Base-by-base conservation (phyloP, 2,329 filamentous ascomycete genomes). In the Ascochyta rabiei region DNA sequence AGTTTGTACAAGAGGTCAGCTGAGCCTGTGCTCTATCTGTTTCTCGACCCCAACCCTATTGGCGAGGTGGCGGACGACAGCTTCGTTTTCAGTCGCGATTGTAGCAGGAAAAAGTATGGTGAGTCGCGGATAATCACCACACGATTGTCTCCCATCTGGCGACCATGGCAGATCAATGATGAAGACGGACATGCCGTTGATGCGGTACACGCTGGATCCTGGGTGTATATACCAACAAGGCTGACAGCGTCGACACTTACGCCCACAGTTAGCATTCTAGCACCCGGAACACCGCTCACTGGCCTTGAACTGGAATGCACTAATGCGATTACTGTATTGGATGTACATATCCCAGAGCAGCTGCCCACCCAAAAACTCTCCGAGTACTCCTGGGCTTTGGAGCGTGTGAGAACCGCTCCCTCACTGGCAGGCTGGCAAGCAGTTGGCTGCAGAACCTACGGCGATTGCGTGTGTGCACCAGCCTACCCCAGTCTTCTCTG, bases 31-130 rank as follows among this genome's bases (percentile, higher is more conserved):
- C 48, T 86, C 0, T 88, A 80, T 59, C 68, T 89, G 2, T 88
- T 87, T 62, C 71, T 86, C 3, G 84, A 89, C 48, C 82, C 84
- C 0, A 73, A 77, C 5, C 78, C 79, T 15, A 75, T 81, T 31
- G 80, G 80, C 0, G 67, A 79, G 24, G 68, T 77, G 0, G 64
- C 74, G 0, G 51, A 79, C 5, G 85, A 88, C 63, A 69, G 68
- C 2, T 86, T 86, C 61, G 81, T 87, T 0, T 85, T 89, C 61
- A 79, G 84, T 2, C 60, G 76, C 6, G 77, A 82, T 41, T 79
- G 79, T 51, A 69, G 72, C 8, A 74, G 79, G 4, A 70, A 82
- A 6, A 71, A 77, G 13, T 79, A 80, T 33, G 79, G 80, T 16
- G 77, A 82, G 39, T 54, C 72, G 6, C 78, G 85, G 30, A 62